Conservation (phyloP, 2,329 filamentous ascomycete genomes). For the Trichoderma breve region DNA sequence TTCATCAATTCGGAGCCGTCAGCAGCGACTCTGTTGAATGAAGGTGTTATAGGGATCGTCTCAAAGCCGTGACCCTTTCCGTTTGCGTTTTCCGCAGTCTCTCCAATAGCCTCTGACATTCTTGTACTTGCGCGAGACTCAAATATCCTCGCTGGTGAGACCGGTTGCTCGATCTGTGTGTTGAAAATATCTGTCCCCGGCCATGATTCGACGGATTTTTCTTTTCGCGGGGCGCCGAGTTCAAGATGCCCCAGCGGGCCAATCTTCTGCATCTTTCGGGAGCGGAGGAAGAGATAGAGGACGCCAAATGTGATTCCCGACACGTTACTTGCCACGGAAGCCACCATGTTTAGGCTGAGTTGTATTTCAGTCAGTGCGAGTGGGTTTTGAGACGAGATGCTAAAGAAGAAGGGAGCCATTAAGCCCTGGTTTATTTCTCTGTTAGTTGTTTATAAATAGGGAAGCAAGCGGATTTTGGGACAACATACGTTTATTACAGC, state of each 20-base stretch:
- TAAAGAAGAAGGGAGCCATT: constrained; percentile 63
- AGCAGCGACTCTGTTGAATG: neutral
- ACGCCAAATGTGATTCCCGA: constrained; percentile 64
- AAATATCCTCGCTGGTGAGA: constrained; percentile 18
- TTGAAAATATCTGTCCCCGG: constrained; percentile 21
- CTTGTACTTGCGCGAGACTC: constrained; percentile 10
- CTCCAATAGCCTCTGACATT: neutral
- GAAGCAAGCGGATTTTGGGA: neutral
- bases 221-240: constrained; percentile 43
- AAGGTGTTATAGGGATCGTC: neutral
- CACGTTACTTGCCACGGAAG: constrained; percentile 63
- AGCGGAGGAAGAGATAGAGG: constrained; percentile 65
- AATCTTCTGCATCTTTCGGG: constrained; percentile 58
- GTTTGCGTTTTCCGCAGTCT: neutral
- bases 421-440: constrained; percentile 43
- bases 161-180: constrained; percentile 26
- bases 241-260: constrained; percentile 42
- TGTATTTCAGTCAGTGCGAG: constrained; percentile 34
- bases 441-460: neutral
- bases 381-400: constrained; percentile 47
- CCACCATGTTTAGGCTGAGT: constrained; percentile 58
- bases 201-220: constrained; percentile 15
- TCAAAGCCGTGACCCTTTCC: neutral
- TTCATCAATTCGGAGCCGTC: neutral
- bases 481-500: constrained; percentile 56